Base-by-base conservation (phyloP, 2,329 filamentous ascomycete genomes). In the Sodiomyces alkalinus region DNA sequence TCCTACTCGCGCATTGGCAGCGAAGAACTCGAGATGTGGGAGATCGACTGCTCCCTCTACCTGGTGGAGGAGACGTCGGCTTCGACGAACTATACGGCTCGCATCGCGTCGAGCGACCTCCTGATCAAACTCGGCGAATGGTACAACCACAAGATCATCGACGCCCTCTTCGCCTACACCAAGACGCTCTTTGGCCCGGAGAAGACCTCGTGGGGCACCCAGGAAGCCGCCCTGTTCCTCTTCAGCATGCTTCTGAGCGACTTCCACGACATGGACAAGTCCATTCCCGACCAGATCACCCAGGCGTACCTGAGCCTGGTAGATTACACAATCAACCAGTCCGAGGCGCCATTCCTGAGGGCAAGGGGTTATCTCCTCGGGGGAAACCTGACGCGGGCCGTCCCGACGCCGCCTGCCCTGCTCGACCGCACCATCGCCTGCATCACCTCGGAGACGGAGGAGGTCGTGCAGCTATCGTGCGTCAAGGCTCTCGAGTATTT, bases 11-110 rank as follows among this genome's bases (percentile, higher is more conserved):
- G 87, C 39, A 92, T 98, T 41, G 86, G 80, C 2, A 75, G 73
- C 17, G 90, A 98, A 50, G 90, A 96, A 46, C 83, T 94, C 54
- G 83, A 81, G 6, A 57, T 98, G 7, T 98, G 90, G 90, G 83
- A 94, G 41, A 83, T 94, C 37, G 90, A 98, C 51, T 80, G 92
- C 40, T 96, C 92, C 33, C 68, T 98, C 3, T 98, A 92, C 53
- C 64, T 98, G 26, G 87, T 85, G 1, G 90, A 98, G 52, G 87
- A 96, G 55, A 87, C 83, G 2, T 87, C 85, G 3, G 80, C 94
- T 12, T 93, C 85, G 9, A 81, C 86, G 18, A 96, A 96, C 51
- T 98, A 96, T 55, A 94, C 90, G 0, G 81, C 90, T 10, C 74
- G 90, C 40, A 92, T 83, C 12, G 90, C 87, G 22, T 90, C 83